Evolutionary conservation across 2,329 filamentous ascomycete species (phyloP).

Genomic region (Fusarium continuum): DNA sequence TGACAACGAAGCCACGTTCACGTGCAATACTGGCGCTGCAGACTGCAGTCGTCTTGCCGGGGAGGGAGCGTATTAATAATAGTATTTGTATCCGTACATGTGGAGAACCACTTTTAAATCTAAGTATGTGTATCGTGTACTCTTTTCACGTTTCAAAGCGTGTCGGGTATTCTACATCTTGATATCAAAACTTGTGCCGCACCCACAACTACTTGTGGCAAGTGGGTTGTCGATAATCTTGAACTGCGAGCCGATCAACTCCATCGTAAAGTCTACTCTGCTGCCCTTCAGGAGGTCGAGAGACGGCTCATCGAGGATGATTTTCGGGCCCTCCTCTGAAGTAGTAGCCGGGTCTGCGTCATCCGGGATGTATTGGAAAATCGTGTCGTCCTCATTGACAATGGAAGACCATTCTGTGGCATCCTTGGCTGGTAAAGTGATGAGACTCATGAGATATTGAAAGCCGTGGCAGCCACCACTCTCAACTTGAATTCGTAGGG

Average conservation of each 20-base stretch:
- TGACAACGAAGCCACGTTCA: too few relatives aligned
- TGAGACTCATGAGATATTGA: conserved; percentile 93
- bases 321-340: conserved; percentile 66
- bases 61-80: conserved; percentile 36
- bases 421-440: conserved; percentile 62
- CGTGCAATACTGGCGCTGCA: too few relatives aligned
- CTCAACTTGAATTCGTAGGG: conserved; percentile 91
- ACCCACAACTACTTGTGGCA: conserved; percentile 94
- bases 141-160: neutral
- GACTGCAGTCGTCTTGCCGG: too few relatives aligned
- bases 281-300: conserved; percentile 90
- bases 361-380: conserved; percentile 76
- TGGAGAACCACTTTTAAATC: conserved; percentile 13
- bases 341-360: conserved; percentile 47
- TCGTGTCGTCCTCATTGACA: conserved; percentile 79
- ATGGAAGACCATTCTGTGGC: conserved; percentile 48
- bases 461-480: conserved; percentile 97
- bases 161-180: conserved; percentile 61
- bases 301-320: conserved; percentile 88
- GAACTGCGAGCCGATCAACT: conserved; percentile 89
- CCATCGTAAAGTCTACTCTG: conserved; percentile 95
- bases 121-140: conserved; percentile 11
- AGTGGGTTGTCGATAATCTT: conserved; percentile 94
- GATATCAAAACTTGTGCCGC: conserved; percentile 97
- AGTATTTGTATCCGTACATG: conserved; percentile 14